These are phyloP conservation scores for Penicillium nucicola DNA, from an alignment of 495 filamentous ascomycete genomes.

Conservation along the genomic window DNA sequence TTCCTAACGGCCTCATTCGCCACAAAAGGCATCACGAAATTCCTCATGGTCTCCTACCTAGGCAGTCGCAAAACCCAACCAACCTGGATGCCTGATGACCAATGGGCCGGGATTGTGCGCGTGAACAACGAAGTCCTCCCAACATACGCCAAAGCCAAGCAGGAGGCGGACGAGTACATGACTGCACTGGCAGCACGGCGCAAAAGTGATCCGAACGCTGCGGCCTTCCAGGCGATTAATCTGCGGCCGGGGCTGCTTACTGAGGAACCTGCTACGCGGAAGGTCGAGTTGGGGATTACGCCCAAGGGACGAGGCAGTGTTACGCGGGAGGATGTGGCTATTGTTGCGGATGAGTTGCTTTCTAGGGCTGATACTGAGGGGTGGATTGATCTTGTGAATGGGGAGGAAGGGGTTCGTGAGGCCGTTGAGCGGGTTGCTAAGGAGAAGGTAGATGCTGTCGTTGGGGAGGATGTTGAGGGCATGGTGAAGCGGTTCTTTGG, in stretches of 20 bases:
- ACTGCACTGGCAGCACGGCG: constrained; percentile 52
- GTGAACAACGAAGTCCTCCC: constrained; percentile 54
- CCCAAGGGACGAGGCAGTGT: constrained; percentile 48
- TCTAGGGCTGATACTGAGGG: constrained; percentile 55
- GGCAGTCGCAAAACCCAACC: constrained; percentile 57
- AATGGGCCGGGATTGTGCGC: constrained; percentile 49
- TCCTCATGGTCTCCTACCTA: constrained; percentile 70
- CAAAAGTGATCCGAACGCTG: constrained; percentile 38
- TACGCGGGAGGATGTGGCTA: constrained; percentile 67
- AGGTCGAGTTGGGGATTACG: constrained; percentile 64
- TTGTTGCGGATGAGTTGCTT: constrained; percentile 62
- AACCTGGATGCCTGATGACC: constrained; percentile 63
- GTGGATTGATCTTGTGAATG: constrained; percentile 60
- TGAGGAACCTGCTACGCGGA: constrained; percentile 54
- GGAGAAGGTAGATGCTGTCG: constrained; percentile 61
- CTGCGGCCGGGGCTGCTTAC: constrained; percentile 67
- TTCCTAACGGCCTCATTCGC: constrained; percentile 66
- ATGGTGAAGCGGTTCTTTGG: constrained; percentile 43
- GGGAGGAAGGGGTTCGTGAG: constrained; percentile 54
- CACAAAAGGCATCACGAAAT: constrained; percentile 60
- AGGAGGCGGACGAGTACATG: constrained; percentile 70
- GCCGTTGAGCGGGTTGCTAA: constrained; percentile 63
- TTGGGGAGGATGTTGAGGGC: constrained; percentile 60
- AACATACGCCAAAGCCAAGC: constrained; percentile 70
- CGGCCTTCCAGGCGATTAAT: constrained; percentile 59